Evolutionary conservation across 192 early-diverging fungal genomes (phyloP), one percentile per base, ranked within the genome.

Genomic region (Lobosporangium transversale): DNA sequence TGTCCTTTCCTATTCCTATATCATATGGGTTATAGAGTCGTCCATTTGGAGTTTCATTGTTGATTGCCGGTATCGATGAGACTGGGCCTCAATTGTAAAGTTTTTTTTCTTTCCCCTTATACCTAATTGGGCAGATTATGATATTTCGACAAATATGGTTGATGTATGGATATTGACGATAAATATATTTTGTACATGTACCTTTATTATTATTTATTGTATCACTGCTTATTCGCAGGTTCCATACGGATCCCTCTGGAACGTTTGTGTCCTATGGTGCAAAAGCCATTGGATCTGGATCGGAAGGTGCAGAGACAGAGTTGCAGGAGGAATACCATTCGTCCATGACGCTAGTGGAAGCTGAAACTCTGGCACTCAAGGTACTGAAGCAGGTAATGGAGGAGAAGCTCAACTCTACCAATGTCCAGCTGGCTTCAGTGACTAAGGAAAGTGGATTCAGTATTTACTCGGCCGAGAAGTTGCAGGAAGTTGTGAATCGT

Each of bases 341-440:
- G 88, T 91, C 92, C 3, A 81, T 98, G 53, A 92, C 91, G 2
- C 75, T 98, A 69, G 81, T 85, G 14, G 95, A 98, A 64, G 98
- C 97, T 8, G 91, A 95, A 78, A 83, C 86, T 8, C 76, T 98
- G 58, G 90, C 97, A 23, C 88, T 99, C 37, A 98, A 96, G 87
- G 94, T 98, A 18, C 83, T 99, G 36, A 99, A 99, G 88, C 91
- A 95, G 71, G 98, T 99, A 21, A 99, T 99, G 97, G 98, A 99
- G 80, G 98, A 99, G 84, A 99, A 99, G 83, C 87, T 99, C 36
- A 97, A 89, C 80, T 90, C 91, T 60, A 90, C 90, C 12, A 99
- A 99, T 80, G 95, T 99, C 11, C 92, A 99, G 84, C 75, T 99
- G 30, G 95, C 95, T 3, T 88, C 93, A 37, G 93, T 98, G 9